Evolutionary conservation across 495 filamentous ascomycete genomes (phyloP).

Genomic region (Penicillium longicatenatum): DNA sequence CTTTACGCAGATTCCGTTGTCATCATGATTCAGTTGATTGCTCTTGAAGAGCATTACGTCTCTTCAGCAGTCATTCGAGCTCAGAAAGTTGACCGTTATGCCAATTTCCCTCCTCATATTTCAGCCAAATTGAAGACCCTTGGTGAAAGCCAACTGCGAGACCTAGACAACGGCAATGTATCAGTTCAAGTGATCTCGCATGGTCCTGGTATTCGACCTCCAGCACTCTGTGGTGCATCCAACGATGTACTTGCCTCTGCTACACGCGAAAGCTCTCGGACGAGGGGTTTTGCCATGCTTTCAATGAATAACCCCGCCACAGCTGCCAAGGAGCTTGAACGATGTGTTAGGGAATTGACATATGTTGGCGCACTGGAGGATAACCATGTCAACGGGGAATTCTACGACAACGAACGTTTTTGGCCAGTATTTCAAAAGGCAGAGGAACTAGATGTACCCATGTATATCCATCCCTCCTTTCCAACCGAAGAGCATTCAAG

Average conservation of each 20-base stretch:
- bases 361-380: constrained; percentile 49
- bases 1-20: too few relatives aligned
- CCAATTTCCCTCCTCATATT: constrained; percentile 24
- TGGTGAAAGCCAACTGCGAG: constrained; percentile 40
- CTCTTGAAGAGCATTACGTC: constrained; percentile 64
- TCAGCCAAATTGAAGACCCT: constrained; percentile 29
- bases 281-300: not conserved
- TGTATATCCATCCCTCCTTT: constrained; percentile 59
- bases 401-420: constrained; percentile 5
- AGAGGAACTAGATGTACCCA: constrained; percentile 54
- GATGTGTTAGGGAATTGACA: not conserved
- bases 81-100: constrained; percentile 15
- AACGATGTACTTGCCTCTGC: not conserved
- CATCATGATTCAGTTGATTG: constrained; percentile 42
- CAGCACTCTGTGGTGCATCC: constrained; percentile 47
- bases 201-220: constrained; percentile 40
- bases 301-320: not conserved
- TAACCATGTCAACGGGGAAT: constrained; percentile 46
- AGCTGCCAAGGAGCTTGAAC: not conserved
- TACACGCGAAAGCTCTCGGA: too few relatives aligned
- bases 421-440: constrained; percentile 45
- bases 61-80: constrained; percentile 33
- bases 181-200: constrained; percentile 61
- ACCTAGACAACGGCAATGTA: constrained; percentile 54
- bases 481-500: constrained; percentile 34